phyloP scores from a whole-genome alignment of 768 basidiomycete species.

The Strobilomyces echinocephalus region DNA sequence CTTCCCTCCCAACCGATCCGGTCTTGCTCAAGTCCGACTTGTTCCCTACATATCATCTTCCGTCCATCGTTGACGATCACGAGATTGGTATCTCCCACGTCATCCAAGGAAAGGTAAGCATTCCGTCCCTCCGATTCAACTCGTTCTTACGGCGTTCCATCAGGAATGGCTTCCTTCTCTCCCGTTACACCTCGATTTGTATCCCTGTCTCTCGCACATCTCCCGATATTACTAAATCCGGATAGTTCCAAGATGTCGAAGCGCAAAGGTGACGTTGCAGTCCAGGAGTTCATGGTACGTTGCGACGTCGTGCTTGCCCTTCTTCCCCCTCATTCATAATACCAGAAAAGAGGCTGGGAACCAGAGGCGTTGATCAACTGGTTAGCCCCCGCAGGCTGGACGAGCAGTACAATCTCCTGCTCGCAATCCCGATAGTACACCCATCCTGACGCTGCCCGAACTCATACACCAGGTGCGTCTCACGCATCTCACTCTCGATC shows the following conservation, averaged over 20 bases:
- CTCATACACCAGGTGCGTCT: constrained; percentile 57
- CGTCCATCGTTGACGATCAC: constrained; percentile 93
- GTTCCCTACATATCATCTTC: constrained; percentile 95
- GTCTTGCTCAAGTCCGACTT: constrained; percentile 88
- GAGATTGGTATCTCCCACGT: constrained; percentile 97
- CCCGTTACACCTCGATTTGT: constrained; percentile 86
- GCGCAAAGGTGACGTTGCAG: constrained; percentile 83
- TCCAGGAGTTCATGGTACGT: constrained; percentile 79
- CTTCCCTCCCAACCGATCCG: constrained; percentile 82
- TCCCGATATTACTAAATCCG: constrained; percentile 84
- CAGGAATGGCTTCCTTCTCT: constrained; percentile 97
- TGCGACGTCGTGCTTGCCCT: not conserved
- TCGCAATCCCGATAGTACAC: constrained; percentile 60
- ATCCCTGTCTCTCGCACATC: constrained; percentile 80
- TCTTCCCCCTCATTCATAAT: not conserved
- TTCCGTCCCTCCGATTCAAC: not conserved
- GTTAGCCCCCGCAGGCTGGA: constrained; percentile 91
- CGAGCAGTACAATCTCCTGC: constrained; percentile 38
- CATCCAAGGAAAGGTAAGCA: constrained; percentile 78
- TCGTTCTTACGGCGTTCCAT: not conserved
- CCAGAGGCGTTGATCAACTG: constrained; percentile 87
- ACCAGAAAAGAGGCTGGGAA: constrained; percentile 83
- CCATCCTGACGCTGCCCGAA: constrained; percentile 55
- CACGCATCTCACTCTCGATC: not conserved
- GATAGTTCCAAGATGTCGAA: constrained; percentile 96